These are phyloP conservation scores for Aspergillus conjunctus DNA, from an alignment of 495 filamentous ascomycete species.

Conservation along the genomic window DNA sequence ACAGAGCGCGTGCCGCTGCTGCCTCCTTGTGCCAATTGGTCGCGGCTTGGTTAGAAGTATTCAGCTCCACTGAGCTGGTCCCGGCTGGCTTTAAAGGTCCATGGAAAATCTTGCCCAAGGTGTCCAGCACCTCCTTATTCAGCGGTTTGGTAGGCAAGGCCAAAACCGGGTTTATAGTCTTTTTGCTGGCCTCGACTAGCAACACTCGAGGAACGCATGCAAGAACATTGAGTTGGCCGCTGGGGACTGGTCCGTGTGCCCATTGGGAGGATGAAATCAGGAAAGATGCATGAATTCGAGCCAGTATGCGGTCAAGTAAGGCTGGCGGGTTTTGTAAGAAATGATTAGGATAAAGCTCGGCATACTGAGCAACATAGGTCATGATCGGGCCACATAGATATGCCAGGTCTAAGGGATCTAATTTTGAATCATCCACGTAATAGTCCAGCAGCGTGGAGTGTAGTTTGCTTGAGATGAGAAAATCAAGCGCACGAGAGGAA, in stretches of 20 bases:
- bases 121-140: slow-evolving; percentile 55
- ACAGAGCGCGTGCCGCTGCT: slow-evolving; percentile 59
- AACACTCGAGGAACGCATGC: slow-evolving; percentile 58
- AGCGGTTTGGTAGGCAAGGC: slow-evolving; percentile 52
- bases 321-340: slow-evolving; percentile 46
- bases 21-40: slow-evolving; percentile 49
- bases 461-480: slow-evolving; percentile 52
- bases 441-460: slow-evolving; percentile 53
- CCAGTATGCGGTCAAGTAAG: slow-evolving; percentile 47
- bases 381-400: slow-evolving; percentile 58
- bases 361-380: slow-evolving; percentile 60
- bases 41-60: slow-evolving; percentile 37
- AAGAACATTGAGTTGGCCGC: slow-evolving; percentile 57
- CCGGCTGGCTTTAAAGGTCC: slow-evolving; percentile 43
- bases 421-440: slow-evolving; percentile 53
- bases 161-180: slow-evolving; percentile 48
- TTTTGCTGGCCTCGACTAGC: slow-evolving; percentile 52
- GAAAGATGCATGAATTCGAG: slow-evolving; percentile 48
- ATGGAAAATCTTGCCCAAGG: slow-evolving; percentile 57
- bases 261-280: slow-evolving; percentile 49
- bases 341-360: slow-evolving; percentile 56
- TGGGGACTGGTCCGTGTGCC: slow-evolving; percentile 53
- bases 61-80: slow-evolving; percentile 36
- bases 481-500: slow-evolving; percentile 58
- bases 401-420: slow-evolving; percentile 53